Evolutionary conservation across 1,284 basidiomycete species (phyloP), one percentile per base, ranked within the genome.

Genomic region (Fomitopsis palustris): DNA sequence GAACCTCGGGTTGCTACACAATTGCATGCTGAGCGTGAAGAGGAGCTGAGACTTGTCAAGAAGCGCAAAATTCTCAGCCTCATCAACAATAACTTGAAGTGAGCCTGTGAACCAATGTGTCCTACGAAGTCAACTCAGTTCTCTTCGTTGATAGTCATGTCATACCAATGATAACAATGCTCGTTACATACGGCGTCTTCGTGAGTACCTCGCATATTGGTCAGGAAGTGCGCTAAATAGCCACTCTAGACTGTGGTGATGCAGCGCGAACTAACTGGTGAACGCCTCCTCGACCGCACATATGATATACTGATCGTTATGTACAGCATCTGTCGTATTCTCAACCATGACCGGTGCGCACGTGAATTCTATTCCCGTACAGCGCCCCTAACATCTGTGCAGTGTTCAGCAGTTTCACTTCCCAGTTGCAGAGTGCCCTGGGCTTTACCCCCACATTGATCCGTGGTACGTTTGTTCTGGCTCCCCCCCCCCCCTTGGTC

Each of bases 101-200:
- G 33, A 4, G 59, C 61, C 4, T 8, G n/a, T 29, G 19, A 5
- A 4, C 29, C 8, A 42, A 19, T 37, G 57, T 62, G 21, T 10
- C 2, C 9, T 21, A 10, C n/a, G 41, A 16, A 21, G 14, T 5
- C n/a, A 2, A 16, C 33, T 23, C 16, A 21, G 21, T 27, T 43
- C 5, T 47, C 33, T 45, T 37, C 59, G 33, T 29, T 12, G 38
- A 3, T 60, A 88, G 85, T 70, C 82, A 78, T 62, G 54, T 84
- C 41, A 82, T 91, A 38, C 88, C 90, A 0, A 74, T 88, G 5
- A 62, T 85, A 41, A 85, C 84, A 14, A 92, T 91, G 82, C 68
- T 86, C 33, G 78, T 80, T n/a, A 89, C 89, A 0, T 92, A 85
- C 68, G 79, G 80, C 6, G 81, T 83, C 41, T 90, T 83, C 65